Base-by-base conservation (phyloP, 345 rosid species). In the Litchi chinensis region DNA sequence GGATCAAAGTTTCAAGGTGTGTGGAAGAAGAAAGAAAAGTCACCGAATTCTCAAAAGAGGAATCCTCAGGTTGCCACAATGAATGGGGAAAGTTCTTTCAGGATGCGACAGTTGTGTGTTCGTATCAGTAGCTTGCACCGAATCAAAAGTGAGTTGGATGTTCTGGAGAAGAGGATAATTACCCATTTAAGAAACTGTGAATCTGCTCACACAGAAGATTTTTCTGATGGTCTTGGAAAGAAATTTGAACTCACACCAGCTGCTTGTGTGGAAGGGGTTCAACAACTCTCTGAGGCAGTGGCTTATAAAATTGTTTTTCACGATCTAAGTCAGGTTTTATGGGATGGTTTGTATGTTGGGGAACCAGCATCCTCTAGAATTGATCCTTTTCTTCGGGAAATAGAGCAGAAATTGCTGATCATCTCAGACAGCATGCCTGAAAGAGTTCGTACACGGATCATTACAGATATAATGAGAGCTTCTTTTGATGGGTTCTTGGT, bases 21-120 rank as follows among this genome's bases (percentile, higher is more conserved):
- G 15, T 95, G 95, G 91, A 96, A 91, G 89, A 96, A 93, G 90
- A 96, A 94, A 88, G 98, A 96, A 79, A 94, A 93, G 90, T 76
- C 89, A 21, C 82, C 91, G 5, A 87, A 85, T 67, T 72, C 83
- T 81, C 97, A 85, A 67, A 94, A 91, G 89, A 91, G 84, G 85
- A 90, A 87, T 84, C 84, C 99, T 81, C 97, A 94, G 88, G 92
- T 87, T 40, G 88, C 90, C 10, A 85, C 88, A 57, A 74, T 76
- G 71, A 94, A 90, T 43, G 94, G 97, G 24, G 95, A 89, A 15
- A 83, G 77, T 75, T 82, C 94, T 54, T 92, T 89, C 71, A 95
- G 97, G 71, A 79, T 87, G 21, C 81, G 94, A 2, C 97, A 96
- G 87, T 57, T 96, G 7, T 96, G 98, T 82, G 83, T 87, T 39